These are phyloP conservation scores for Diaporthe citriasiana DNA, from an alignment of 2,329 filamentous ascomycete species.

Conservation along the genomic window DNA sequence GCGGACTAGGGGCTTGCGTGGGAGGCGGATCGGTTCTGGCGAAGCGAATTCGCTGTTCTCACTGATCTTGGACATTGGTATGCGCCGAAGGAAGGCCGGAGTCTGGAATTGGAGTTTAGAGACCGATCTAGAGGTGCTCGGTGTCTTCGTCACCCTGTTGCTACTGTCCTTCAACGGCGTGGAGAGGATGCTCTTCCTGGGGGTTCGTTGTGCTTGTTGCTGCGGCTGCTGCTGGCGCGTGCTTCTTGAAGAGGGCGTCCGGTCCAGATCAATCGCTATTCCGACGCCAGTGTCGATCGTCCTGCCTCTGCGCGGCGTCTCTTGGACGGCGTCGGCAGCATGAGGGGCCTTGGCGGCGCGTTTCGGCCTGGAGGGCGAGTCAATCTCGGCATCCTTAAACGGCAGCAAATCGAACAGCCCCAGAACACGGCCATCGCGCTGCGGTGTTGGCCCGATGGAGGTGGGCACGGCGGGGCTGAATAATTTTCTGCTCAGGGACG, in stretches of 20 bases:
- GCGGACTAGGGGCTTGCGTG: slow-evolving; percentile 73
- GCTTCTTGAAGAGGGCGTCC: slow-evolving; percentile 68
- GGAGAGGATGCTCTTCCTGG: slow-evolving; percentile 26
- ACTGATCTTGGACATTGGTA: slow-evolving; percentile 64
- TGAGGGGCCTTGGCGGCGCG: slow-evolving; percentile 52
- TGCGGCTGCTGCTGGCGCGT: slow-evolving; percentile 62
- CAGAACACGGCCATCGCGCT: slow-evolving; percentile 81
- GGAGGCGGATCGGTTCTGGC: slow-evolving; percentile 65
- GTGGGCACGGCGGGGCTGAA: slow-evolving; percentile 72
- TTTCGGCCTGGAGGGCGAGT: slow-evolving; percentile 61
- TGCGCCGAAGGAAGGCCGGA: slow-evolving; percentile 77
- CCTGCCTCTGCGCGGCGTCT: slow-evolving; percentile 63
- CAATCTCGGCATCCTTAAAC: slow-evolving; percentile 61
- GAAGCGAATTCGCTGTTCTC: slow-evolving; percentile 68
- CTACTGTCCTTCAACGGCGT: slow-evolving; percentile 70
- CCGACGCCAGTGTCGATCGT: slow-evolving; percentile 43
- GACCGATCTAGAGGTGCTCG: slow-evolving; percentile 57
- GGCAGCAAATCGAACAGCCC: slow-evolving; percentile 81
- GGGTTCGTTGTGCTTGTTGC: slow-evolving; percentile 38
- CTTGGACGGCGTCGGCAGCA: slow-evolving; percentile 53
- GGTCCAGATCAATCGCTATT: slow-evolving; percentile 52
- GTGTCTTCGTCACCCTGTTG: slow-evolving; percentile 59
- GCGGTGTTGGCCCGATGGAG: slow-evolving; percentile 82
- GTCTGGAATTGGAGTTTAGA: slow-evolving; percentile 75
- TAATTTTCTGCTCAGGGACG: slow-evolving; percentile 69